A percentile compares a stretch with the other conserved stretches of the same genome.
These are phyloP conservation scores for Piper betle DNA, from an alignment of 164 flowering plant species.

Conservation along the genomic window DNA sequence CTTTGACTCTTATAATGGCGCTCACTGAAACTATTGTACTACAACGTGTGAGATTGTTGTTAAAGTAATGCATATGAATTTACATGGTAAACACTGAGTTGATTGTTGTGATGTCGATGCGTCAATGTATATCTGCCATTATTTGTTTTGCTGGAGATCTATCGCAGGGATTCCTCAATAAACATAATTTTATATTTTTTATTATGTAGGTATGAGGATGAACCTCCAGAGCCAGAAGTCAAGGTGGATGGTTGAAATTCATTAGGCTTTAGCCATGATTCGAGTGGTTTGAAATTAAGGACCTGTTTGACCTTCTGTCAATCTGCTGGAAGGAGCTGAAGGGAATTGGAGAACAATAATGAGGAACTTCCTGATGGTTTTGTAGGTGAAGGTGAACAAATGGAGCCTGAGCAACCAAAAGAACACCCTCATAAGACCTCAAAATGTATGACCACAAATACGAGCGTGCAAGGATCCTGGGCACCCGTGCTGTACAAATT, in stretches of 20 bases:
- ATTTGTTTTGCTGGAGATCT: too few relatives aligned
- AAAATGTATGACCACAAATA: slow-evolving; percentile 53
- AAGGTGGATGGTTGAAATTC: neutral
- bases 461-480: slow-evolving; percentile 55
- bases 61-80: too few relatives aligned
- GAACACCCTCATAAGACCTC: slow-evolving; percentile 40
- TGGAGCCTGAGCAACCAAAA: slow-evolving; percentile 18
- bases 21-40: too few relatives aligned
- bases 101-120: too few relatives aligned
- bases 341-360: slow-evolving; percentile 25
- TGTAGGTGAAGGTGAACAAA: slow-evolving; percentile 28
- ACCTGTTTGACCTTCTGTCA: too few relatives aligned
- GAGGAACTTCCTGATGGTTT: slow-evolving; percentile 36
- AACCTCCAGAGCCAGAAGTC: neutral
- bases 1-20: too few relatives aligned
- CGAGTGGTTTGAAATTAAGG: neutral
- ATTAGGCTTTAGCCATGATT: neutral
- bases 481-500: slow-evolving; percentile 56
- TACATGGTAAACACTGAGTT: too few relatives aligned
- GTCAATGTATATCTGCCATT: too few relatives aligned
- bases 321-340: slow-evolving; percentile 40
- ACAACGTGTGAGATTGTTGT: too few relatives aligned
- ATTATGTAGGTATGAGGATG: neutral
- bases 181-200: too few relatives aligned
- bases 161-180: too few relatives aligned